Evolutionary conservation across 2,329 filamentous ascomycete genomes (phyloP), one percentile per base, ranked within the genome.

Genomic region (Raffaelea arxii): DNA sequence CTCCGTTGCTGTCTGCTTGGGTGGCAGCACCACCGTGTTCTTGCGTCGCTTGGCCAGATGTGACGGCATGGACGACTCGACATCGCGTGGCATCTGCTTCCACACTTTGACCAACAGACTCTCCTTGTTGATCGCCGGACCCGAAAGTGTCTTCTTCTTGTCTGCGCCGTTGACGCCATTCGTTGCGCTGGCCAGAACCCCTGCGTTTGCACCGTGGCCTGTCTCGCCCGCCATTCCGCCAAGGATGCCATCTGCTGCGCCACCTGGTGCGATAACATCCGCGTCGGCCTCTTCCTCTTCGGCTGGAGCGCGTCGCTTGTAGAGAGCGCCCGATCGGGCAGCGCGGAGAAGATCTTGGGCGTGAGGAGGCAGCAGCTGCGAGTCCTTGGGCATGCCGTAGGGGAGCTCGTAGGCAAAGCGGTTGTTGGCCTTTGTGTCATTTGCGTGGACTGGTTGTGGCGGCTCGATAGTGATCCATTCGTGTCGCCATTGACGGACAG

Each of bases 401-500:
- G 86, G 82, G 18, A 88, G 74, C 59, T 95, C 90, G 41, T 72
- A 59, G n/a, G 80, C 82, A 77, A 84, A 91, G 44, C 78, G 71
- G 60, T 84, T 78, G 57, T 80, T 78, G 54, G 74, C 74, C 51
- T 80, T 71, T 30, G 35, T 6, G 4, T 51, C 51, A 25, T 67
- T 71, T 24, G 74, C 78, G 55, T 90, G 84, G 51, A 78, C 70
- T 32, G 78, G 73, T 10, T 75, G 69, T 12, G 78, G 78, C 44
- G 86, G 82, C 54, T 79, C 80, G 58, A 91, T 69, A 37, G 69
- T 82, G 47, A 87, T 75, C 65, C 70, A 71, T 49, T 84, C 80
- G 53, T 85, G 80, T 47, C 86, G 81, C 84, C 89, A 97, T 75
- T 94, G 88, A 58, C 89, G 84, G 48, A 96, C 84, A 16, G 91